Evolutionary conservation across 805 yeast genomes (phyloP), one percentile per base, ranked within the genome.

Genomic region (Hanseniaspora valbyensis): DNA sequence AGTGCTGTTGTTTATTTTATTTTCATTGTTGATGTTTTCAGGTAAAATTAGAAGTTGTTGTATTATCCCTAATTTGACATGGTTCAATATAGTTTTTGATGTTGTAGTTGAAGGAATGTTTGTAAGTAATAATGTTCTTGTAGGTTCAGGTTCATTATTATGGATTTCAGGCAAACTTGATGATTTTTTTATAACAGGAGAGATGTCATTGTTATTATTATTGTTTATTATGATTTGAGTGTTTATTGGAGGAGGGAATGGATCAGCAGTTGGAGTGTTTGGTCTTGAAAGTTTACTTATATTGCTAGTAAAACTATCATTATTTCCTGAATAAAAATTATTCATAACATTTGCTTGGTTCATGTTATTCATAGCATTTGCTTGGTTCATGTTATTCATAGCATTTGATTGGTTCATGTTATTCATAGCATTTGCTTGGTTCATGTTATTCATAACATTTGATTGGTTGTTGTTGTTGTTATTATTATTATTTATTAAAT

Each of bases 61-160:
- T 50, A 89, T 78, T 25, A 86, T 80, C 29, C 96, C 97, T 29
- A 94, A 81, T 58, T 95, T 77, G 28, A 89, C 95, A 64, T 87
- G 94, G 62, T 89, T 89, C 60, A 90, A 72, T 44, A 92, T 67
- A 59, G 86, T 95, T 58, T 83, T 79, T 4, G 90, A 78, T 18
- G 88, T 77, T 52, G 88, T 73, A 54, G 81, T 83, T n/a, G 74
- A 66, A 1, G 97, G 96, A 34, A 90, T 75, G 61, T 86, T 87
- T 14, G 96, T 96, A 59, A 90, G 70, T 61, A 87, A 86, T 9
- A 90, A 95, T 0, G 96, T 87, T 63, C 96, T 77, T 25, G 53
- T 36, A 24, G 51, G 39, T 18, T 24, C 43, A 3, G 32, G 21
- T 5, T 40, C 13, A 14, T 19, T 8, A 9, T 40, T 26, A 21